Evolutionary conservation across 208 protist species (phyloP), one percentile per base, ranked within the genome.

Genomic region (Porcisia deanei): DNA sequence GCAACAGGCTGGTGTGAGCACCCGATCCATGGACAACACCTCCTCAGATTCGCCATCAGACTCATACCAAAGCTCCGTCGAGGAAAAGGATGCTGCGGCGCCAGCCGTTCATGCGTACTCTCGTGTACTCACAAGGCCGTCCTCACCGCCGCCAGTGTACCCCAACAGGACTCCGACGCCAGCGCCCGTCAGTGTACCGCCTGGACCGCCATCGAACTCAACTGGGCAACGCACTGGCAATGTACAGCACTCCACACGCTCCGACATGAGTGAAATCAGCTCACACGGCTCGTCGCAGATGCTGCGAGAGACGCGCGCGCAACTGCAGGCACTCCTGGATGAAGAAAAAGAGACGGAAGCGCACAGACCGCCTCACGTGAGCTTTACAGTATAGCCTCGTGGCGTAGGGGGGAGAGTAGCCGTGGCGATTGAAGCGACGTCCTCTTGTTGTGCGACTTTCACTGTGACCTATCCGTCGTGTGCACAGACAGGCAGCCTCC

Each of bases 251-350:
- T 78, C 82, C 49, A 71, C 70, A 54, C 55, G 63, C n/a, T 84
- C 80, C 1, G 75, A 80, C 45, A 45, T 34, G 14, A 79, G 71
- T 37, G 75, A 80, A 58, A 77, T 74, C 65, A 80, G 77, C 47
- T 76, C 79, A 18, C 77, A 79, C 45, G 79, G 84, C 12, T 89
- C 86, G 1, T 94, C 90, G 34, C 71, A 85, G 25, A 85, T 93
- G 83, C 77, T 93, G 58, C 87, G 83, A 16, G 84, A 92, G 43
- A 90, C 91, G n/a, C 88, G 92, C 79, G 52, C 76, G 47, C 85
- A 93, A 77, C 76, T 93, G 54, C 82, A 88, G 67, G 71, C 75
- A 47, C 84, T 95, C 49, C 59, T 93, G 81, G 91, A 91, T 22
- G 87, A 92, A 49, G 88, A 89, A 16, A 83, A 84, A 10, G 81